These are phyloP conservation scores for Vinca major DNA, from an alignment of 305 asterid genomes.

Conservation along the genomic window DNA sequence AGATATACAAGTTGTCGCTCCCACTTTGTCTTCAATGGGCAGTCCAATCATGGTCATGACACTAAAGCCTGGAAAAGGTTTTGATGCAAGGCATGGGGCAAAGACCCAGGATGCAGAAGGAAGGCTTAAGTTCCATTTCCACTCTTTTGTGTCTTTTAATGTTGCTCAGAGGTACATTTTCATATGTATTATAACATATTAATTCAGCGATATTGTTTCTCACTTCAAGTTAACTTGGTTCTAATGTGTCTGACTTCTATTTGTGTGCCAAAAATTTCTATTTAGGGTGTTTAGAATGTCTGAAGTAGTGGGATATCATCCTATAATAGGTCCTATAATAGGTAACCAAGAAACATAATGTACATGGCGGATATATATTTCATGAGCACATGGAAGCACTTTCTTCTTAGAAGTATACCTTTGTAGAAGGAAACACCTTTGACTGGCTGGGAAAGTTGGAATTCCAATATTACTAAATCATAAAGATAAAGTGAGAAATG, in stretches of 20 bases:
- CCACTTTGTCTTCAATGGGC: constrained; percentile 93
- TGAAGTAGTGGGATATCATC: neutral
- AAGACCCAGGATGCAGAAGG: constrained; percentile 78
- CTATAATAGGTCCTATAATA: neutral
- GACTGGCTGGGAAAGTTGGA: neutral
- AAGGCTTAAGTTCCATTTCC: constrained; percentile 84
- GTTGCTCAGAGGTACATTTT: constrained; percentile 65
- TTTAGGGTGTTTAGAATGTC: neutral
- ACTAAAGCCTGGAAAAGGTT: constrained; percentile 73
- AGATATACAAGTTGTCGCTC: constrained; percentile 75
- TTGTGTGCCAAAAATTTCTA: neutral
- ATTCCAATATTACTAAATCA: neutral
- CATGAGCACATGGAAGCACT: neutral
- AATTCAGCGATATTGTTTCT: neutral
- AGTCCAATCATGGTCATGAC: constrained; percentile 77
- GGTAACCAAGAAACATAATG: neutral
- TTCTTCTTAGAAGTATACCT: neutral
- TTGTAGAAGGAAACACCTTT: too few relatives aligned
- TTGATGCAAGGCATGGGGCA: constrained; percentile 92
- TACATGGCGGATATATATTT: neutral
- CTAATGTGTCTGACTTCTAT: neutral
- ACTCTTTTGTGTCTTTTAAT: constrained; percentile 81
- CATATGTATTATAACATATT: neutral
- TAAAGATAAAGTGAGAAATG: neutral
- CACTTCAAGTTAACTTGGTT: neutral